A percentile compares a stretch with the other conserved stretches of the same genome.
These are phyloP conservation scores for Pichia insulana DNA, from an alignment of 805 yeast species.

Conservation along the genomic window DNA sequence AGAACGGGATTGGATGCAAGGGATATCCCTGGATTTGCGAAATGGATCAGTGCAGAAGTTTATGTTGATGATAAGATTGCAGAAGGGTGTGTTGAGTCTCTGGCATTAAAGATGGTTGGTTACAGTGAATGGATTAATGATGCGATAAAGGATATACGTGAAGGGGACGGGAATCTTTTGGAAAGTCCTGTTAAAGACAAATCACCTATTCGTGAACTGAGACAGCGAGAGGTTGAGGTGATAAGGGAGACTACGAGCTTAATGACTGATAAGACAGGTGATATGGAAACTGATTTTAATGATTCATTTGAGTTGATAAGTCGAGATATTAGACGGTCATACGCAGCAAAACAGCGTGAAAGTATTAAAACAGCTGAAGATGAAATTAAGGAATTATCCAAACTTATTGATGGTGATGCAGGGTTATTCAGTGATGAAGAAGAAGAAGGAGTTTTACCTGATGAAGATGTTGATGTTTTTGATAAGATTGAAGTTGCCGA, in stretches of 20 bases:
- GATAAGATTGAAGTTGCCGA: slow-evolving; percentile 25
- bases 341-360: slow-evolving; percentile 17
- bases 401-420: background rate
- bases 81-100: slow-evolving; percentile 18
- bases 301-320: slow-evolving; percentile 26
- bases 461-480: slow-evolving; percentile 16
- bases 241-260: background rate
- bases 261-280: background rate
- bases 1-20: background rate
- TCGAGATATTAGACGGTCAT: slow-evolving; percentile 24
- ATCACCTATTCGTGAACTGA: background rate
- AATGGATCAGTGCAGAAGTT: slow-evolving; percentile 27
- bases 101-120: slow-evolving; percentile 19
- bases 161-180: background rate
- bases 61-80: slow-evolving; percentile 20
- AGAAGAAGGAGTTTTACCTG: slow-evolving; percentile 12
- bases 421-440: slow-evolving; percentile 17
- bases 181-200: background rate
- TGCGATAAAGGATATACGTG: slow-evolving; percentile 19
- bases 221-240: background rate
- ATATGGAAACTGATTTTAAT: slow-evolving; percentile 10
- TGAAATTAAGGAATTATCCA: background rate
- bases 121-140: slow-evolving; percentile 26
- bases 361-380: background rate
- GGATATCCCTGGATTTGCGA: slow-evolving; percentile 26